Evolutionary conservation across 192 early-diverging fungal species (phyloP).

Genomic region (Fimicolochytrium jonesii): DNA sequence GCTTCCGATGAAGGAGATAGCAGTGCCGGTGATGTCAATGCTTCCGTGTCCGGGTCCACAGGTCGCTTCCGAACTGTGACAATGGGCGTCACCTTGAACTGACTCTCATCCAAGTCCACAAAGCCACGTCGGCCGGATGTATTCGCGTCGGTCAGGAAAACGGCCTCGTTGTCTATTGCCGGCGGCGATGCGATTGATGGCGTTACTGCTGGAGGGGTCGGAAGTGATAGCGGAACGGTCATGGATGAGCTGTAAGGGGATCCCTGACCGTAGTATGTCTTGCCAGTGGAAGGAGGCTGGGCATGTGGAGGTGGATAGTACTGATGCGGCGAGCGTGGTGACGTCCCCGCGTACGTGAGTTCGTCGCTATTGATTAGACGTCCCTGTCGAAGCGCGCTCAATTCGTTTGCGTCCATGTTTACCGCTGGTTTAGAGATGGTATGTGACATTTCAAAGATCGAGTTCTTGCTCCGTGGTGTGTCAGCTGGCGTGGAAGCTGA

Average conservation of each 20-base stretch:
- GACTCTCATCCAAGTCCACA: constrained; percentile 32
- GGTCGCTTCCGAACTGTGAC: background rate
- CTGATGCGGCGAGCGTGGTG: too few species aligned
- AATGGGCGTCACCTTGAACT: background rate
- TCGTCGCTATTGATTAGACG: background rate
- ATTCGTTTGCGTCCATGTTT: constrained; percentile 35
- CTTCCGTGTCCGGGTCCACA: too few species aligned
- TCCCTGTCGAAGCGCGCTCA: constrained; percentile 10
- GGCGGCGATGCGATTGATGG: background rate
- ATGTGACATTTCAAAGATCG: constrained; percentile 36
- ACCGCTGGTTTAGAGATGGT: constrained; percentile 36
- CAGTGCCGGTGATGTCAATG: background rate
- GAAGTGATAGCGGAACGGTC: background rate
- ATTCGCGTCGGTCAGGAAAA: constrained; percentile 15
- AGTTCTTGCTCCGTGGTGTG: constrained; percentile 28
- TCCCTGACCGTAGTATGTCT: too few species aligned
- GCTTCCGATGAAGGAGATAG: background rate
- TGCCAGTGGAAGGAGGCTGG: too few species aligned
- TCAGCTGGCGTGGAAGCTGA: background rate
- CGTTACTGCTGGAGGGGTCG: background rate
- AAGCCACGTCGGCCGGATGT: constrained; percentile 27
- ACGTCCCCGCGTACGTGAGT: background rate
- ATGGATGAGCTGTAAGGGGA: too few species aligned
- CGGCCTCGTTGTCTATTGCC: constrained; percentile 1
- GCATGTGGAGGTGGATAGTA: too few species aligned